phyloP scores from a whole-genome alignment of 2,329 filamentous ascomycete genomes.

The Sporothrix protearum region DNA sequence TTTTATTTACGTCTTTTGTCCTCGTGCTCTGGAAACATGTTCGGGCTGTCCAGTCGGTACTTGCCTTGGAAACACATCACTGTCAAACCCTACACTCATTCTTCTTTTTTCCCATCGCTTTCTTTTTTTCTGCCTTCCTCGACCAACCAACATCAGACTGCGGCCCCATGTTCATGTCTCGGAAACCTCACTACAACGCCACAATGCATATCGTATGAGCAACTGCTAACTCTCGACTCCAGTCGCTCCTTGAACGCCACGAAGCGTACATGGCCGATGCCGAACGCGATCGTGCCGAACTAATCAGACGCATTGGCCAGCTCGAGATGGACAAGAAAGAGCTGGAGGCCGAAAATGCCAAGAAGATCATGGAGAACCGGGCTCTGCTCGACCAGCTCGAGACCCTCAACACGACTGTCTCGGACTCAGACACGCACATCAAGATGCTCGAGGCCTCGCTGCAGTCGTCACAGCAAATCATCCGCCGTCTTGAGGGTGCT shows the following conservation, averaged over 20 bases:
- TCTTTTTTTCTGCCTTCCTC: background rate
- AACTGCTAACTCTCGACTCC: conserved; percentile 31
- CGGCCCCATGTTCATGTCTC: background rate
- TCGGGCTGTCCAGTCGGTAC: background rate
- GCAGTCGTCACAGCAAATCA: conserved; percentile 70
- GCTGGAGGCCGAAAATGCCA: conserved; percentile 72
- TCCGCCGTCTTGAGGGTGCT: conserved; percentile 70
- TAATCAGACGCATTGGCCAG: conserved; percentile 68
- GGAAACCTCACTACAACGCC: background rate
- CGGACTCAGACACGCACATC: conserved; percentile 76
- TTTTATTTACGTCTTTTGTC: conserved; percentile 1
- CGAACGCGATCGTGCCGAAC: conserved; percentile 73
- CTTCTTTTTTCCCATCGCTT: background rate
- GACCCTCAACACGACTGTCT: conserved; percentile 70
- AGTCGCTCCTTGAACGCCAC: conserved; percentile 89
- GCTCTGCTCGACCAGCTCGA: conserved; percentile 80
- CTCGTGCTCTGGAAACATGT: background rate
- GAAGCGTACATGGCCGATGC: conserved; percentile 92
- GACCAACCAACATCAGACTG: conserved; percentile 27
- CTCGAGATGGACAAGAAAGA: conserved; percentile 71
- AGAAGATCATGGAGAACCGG: conserved; percentile 78
- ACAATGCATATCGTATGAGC: background rate
- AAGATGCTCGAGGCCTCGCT: conserved; percentile 72
- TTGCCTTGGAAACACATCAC: background rate
- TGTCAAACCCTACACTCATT: background rate